These are phyloP conservation scores for Kuraishia hungarica DNA, from an alignment of 805 yeast species.

Conservation along the genomic window DNA sequence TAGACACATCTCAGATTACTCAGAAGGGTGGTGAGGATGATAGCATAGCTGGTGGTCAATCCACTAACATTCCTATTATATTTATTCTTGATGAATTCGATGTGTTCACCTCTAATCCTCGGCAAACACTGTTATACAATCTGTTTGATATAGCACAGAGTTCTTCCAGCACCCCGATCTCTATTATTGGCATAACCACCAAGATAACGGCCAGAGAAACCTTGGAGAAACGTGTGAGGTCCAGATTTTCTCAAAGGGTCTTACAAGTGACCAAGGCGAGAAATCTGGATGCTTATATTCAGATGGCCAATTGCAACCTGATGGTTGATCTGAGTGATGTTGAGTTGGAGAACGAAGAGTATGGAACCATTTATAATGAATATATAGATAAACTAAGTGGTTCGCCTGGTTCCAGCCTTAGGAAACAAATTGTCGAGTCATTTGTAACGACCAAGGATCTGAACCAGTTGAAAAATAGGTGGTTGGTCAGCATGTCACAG, in stretches of 20 bases:
- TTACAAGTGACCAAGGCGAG: slow-evolving; percentile 48
- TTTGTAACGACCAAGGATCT: slow-evolving; percentile 54
- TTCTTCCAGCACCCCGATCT: slow-evolving; percentile 53
- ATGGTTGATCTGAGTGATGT: slow-evolving; percentile 16
- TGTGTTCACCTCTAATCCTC: slow-evolving; percentile 55
- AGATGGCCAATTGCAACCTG: slow-evolving; percentile 34
- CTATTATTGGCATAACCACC: slow-evolving; percentile 75
- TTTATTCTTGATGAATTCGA: slow-evolving; percentile 85
- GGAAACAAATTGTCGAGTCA: slow-evolving; percentile 30
- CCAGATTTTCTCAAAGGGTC: slow-evolving; percentile 79
- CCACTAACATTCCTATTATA: slow-evolving; percentile 44
- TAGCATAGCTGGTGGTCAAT: slow-evolving; percentile 4
- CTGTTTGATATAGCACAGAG: slow-evolving; percentile 79
- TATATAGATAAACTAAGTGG: slow-evolving; percentile 21
- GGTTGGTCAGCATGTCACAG: slow-evolving; percentile 31
- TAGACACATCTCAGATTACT: slow-evolving; percentile 29
- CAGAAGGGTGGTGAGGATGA: slow-evolving; percentile 10
- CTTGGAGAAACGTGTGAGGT: slow-evolving; percentile 84
- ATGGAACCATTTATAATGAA: slow-evolving; percentile 20
- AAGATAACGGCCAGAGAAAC: slow-evolving; percentile 70
- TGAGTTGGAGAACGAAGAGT: slow-evolving; percentile 6
- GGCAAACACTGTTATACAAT: slow-evolving; percentile 82
- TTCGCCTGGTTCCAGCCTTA: slow-evolving; percentile 22
- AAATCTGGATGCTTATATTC: slow-evolving; percentile 40
- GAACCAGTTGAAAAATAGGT: slow-evolving; percentile 36